Conservation (phyloP, 805 yeast species). For the Metschnikowia drakensbergensis region DNA sequence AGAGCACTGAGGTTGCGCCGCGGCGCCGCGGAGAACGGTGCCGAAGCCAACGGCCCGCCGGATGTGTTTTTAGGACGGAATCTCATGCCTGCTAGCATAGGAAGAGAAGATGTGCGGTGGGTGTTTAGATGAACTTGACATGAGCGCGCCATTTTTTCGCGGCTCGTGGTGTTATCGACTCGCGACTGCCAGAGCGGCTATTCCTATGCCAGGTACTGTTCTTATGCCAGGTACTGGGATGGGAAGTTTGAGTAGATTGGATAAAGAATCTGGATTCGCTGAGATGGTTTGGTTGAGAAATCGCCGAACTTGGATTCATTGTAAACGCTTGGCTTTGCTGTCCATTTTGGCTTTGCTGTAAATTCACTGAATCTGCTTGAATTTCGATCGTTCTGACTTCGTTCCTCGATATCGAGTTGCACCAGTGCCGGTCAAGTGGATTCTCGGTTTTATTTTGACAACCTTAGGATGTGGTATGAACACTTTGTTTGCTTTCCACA, state of each 20-base stretch:
- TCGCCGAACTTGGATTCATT: too few species aligned
- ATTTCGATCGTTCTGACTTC: too few species aligned
- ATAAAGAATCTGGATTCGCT: too few species aligned
- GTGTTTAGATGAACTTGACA: not conserved
- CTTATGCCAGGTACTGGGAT: too few species aligned
- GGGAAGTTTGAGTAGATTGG: too few species aligned
- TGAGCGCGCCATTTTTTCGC: not conserved
- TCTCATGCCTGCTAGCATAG: conserved; percentile 13
- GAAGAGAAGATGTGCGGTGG: not conserved
- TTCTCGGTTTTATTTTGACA: conserved; percentile 46
- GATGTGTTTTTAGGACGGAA: conserved; percentile 16
- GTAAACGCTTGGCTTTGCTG: too few species aligned
- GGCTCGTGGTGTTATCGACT: not conserved
- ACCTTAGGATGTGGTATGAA: conserved; percentile 58
- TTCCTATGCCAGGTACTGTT: too few species aligned
- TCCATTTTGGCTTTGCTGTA: too few species aligned
- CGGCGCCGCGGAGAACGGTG: conserved; percentile 2
- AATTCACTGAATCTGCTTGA: too few species aligned
- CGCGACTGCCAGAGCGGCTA: too few species aligned
- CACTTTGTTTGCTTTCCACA: conserved; percentile 53
- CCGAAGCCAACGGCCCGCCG: conserved; percentile 1
- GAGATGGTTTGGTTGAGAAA: too few species aligned
- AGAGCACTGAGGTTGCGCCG: conserved; percentile 1
- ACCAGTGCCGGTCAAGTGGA: conserved; percentile 26
- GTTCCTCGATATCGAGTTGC: too few species aligned